These are phyloP conservation scores for Aspergillus sparsus DNA, from an alignment of 495 filamentous ascomycete species.

Conservation along the genomic window DNA sequence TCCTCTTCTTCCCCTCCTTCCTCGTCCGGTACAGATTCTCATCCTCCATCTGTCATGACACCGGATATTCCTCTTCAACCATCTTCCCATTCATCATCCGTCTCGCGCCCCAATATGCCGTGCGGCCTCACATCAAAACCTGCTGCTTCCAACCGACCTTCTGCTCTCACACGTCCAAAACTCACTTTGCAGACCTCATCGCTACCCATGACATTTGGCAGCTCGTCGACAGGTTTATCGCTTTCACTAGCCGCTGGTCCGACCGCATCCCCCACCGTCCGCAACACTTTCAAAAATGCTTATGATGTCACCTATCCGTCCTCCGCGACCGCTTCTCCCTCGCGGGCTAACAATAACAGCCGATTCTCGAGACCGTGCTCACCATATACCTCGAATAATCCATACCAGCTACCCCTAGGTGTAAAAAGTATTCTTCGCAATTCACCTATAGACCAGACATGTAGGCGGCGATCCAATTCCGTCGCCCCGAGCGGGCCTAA, in stretches of 20 bases:
- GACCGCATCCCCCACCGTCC: constrained; percentile 69
- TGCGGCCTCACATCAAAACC: constrained; percentile 28
- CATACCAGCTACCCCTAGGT: constrained; percentile 66
- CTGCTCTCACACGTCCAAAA: constrained; percentile 64
- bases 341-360: constrained; percentile 30
- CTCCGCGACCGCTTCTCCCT: constrained; percentile 54
- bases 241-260: constrained; percentile 60
- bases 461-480: constrained; percentile 40
- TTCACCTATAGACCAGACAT: constrained; percentile 55
- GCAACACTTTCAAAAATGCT: constrained; percentile 81
- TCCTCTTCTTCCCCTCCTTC: constrained; percentile 30
- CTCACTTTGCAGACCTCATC: constrained; percentile 75
- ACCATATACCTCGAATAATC: constrained; percentile 36
- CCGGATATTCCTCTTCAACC: constrained; percentile 22
- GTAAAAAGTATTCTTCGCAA: constrained; percentile 77
- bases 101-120: constrained; percentile 33
- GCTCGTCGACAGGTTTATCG: constrained; percentile 55
- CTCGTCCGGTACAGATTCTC: constrained; percentile 21
- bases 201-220: constrained; percentile 54
- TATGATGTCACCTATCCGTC: constrained; percentile 69
- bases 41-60: constrained; percentile 19
- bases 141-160: constrained; percentile 39
- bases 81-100: constrained; percentile 31
- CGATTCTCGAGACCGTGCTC: constrained; percentile 29
- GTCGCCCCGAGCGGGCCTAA: constrained; percentile 40